Base-by-base conservation (phyloP, 75 land plant genomes). In the Isoetes taiwanensis region DNA sequence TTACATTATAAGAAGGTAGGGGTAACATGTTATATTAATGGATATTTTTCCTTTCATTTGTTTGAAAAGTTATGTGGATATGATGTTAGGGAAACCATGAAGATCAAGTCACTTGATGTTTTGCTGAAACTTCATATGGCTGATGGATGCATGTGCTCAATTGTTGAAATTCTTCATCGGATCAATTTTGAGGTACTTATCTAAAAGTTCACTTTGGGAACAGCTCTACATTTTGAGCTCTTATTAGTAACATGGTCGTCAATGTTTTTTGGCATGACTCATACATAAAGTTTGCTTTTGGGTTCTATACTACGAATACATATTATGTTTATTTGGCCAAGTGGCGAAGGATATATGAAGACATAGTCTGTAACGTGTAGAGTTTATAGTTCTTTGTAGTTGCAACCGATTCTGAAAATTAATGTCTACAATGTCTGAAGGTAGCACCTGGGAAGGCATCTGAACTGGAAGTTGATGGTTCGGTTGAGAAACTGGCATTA, bases 181-280 rank as follows among this genome's bases (percentile, higher is more conserved):
- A 41, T 89, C 28, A 41, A 79, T 61, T 88, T 77, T 52, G 68
- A 69, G 80, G 95, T 88, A n/a, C n/a, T n/a, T n/a, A n/a, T n/a
- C n/a, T n/a, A n/a, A n/a, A n/a, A n/a, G n/a, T n/a, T n/a, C n/a
- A n/a, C n/a, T n/a, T n/a, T n/a, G n/a, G n/a, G n/a, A n/a, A n/a
- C n/a, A n/a, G n/a, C n/a, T n/a, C n/a, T n/a, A n/a, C n/a, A n/a
- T n/a, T n/a, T n/a, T n/a, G n/a, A n/a, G n/a, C n/a, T n/a, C n/a
- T n/a, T n/a, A n/a, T n/a, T n/a, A n/a, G n/a, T n/a, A n/a, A n/a
- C n/a, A n/a, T n/a, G n/a, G n/a, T n/a, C n/a, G n/a, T n/a, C n/a
- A n/a, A n/a, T n/a, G n/a, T n/a, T n/a, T n/a, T n/a, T n/a, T n/a
- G n/a, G n/a, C n/a, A n/a, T n/a, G n/a, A n/a, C n/a, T n/a, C n/a